Percentiles rank a stretch among this genome's conserved stretches.
Evolutionary conservation across 306 rosid species (phyloP).

Genomic region (Pterocarpus santalinus): DNA sequence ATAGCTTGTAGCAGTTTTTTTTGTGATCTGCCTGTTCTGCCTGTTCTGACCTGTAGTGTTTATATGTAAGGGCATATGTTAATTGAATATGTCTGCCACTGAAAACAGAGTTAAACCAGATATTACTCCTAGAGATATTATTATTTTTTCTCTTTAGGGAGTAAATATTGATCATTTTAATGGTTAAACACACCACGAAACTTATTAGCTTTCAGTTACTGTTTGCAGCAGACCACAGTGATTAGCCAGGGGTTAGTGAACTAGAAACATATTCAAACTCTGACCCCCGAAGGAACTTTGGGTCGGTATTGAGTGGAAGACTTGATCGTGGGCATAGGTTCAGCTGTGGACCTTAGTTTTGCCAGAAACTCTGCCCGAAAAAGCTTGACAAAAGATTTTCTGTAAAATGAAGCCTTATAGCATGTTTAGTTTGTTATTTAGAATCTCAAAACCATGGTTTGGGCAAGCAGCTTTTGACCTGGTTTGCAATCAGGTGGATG

Average conservation of each 20-base stretch:
- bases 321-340: too few species aligned
- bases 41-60: too few species aligned
- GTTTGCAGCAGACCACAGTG: background rate
- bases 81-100: background rate
- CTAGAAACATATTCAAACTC: slow-evolving; percentile 1
- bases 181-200: background rate
- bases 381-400: background rate
- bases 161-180: background rate
- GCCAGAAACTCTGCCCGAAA: background rate
- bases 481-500: too few species aligned
- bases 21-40: background rate
- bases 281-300: background rate
- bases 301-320: too few species aligned
- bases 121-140: background rate
- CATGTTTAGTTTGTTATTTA: too few species aligned
- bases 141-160: background rate
- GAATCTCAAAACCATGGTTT: too few species aligned
- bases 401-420: too few species aligned
- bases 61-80: background rate
- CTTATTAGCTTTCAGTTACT: background rate
- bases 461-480: too few species aligned
- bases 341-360: background rate
- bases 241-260: slow-evolving; percentile 1
- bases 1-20: slow-evolving; percentile 13
- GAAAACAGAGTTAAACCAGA: background rate